Conservation (phyloP, 208 protist species). For the Acanthamoeba sp. region DNA sequence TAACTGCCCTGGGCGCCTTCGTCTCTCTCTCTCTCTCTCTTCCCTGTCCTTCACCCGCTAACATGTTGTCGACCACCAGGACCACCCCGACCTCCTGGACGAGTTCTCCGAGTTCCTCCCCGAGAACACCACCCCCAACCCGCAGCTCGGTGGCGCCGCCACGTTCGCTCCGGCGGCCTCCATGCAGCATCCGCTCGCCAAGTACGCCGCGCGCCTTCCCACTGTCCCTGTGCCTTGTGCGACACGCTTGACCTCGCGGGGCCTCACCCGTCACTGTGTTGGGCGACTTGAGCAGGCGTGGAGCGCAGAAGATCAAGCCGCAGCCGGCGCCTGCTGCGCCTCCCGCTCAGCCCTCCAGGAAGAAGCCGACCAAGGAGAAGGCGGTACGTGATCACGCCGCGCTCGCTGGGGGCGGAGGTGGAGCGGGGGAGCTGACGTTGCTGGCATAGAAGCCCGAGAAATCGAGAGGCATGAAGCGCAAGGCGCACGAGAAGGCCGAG, state of each 20-base stretch:
- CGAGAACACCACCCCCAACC: constrained; percentile 70
- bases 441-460: constrained; percentile 36
- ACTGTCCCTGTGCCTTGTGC: too few relatives aligned
- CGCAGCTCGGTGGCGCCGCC: neutral
- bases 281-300: too few relatives aligned
- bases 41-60: neutral
- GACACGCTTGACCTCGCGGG: too few relatives aligned
- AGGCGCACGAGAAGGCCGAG: constrained; percentile 54
- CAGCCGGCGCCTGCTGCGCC: neutral
- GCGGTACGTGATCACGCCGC: neutral
- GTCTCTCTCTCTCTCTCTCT: too few relatives aligned
- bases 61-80: neutral
- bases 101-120: constrained; percentile 93
- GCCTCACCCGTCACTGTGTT: too few relatives aligned
- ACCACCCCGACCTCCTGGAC: constrained; percentile 88
- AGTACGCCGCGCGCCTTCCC: neutral
- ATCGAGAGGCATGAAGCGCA: constrained; percentile 27
- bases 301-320: neutral
- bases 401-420: neutral
- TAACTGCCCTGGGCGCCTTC: neutral
- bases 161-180: neutral
- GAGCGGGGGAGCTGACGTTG: too few relatives aligned
- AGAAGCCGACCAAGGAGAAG: neutral
- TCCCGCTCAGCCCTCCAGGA: neutral
- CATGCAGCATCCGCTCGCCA: neutral